phyloP scores from a whole-genome alignment of 2,329 filamentous ascomycete species.

The Thelonectria rubi region DNA sequence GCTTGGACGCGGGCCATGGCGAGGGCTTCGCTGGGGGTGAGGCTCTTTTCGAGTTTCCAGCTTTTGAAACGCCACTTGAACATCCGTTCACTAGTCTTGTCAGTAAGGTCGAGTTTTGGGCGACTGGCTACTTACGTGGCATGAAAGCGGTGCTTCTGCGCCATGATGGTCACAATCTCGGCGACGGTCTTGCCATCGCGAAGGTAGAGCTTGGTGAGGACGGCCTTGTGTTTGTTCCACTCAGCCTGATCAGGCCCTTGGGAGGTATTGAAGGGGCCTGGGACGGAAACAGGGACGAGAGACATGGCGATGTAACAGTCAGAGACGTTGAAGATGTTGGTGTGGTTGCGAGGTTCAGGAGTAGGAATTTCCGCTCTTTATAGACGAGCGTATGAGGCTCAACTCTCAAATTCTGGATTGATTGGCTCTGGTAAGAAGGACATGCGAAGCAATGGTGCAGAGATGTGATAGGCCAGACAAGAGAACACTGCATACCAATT shows the following conservation, averaged over 20 bases:
- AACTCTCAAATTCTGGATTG: not conserved
- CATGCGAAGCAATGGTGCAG: not conserved
- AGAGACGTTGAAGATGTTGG: no score
- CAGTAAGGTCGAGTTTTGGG: not conserved
- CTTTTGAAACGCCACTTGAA: slow-evolving; percentile 21
- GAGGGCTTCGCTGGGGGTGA: slow-evolving; percentile 3
- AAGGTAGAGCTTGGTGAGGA: slow-evolving; percentile 10
- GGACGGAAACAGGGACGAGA: not conserved
- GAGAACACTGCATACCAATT: not conserved
- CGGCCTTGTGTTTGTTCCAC: not conserved
- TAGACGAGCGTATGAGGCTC: not conserved
- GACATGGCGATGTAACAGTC: not conserved
- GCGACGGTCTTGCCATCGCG: not conserved
- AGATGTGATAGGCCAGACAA: not conserved
- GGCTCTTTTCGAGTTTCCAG: slow-evolving; percentile 16
- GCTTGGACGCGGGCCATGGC: slow-evolving; percentile 13
- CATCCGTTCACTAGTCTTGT: slow-evolving; percentile 7
- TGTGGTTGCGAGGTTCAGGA: no score
- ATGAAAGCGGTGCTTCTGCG: slow-evolving; percentile 5
- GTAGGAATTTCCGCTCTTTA: not conserved
- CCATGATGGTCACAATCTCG: slow-evolving; percentile 5
- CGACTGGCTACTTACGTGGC: not conserved
- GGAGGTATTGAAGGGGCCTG: not conserved
- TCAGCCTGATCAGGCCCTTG: slow-evolving; percentile 7
- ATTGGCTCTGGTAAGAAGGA: slow-evolving; percentile 5